Evolutionary conservation across 164 flowering plant species (phyloP), one percentile per base, ranked within the genome.

Genomic region (Vitis amurensis): DNA sequence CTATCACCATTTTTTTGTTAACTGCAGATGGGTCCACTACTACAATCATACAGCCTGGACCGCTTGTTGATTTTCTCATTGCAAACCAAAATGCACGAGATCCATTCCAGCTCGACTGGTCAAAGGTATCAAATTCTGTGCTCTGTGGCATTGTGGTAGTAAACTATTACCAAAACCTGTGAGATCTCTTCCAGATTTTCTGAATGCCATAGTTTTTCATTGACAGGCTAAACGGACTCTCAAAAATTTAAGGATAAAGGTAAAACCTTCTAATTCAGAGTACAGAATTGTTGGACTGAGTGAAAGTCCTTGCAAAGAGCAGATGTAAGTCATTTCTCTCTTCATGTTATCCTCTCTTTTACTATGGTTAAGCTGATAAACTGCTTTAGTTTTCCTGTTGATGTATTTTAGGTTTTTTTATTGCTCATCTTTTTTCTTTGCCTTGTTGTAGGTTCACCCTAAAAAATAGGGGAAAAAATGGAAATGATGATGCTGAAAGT

Each of bases 21-120:
- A 37, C 14, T 68, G 48, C 80, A 96, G 99, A 96, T 85, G 97
- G 88, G 7, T 89, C 99, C 1, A 91, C 97, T 1, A 96, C 98
- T 0, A 96, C 89, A 98, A 91, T 91, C 1, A 71, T 96, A 16
- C 84, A 80, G 68, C 97, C 98, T 55, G 99, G 99, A 10, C 94
- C 94, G 1, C 88, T 95, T 10, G 83, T 87, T 7, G 97, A 95
- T 68, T 95, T 93, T 74, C 68, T 95, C 27, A 71, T 90, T 65
- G 86, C 88, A 3, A 93, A 96, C 69, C 99, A 96, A 63, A 82
- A 81, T 79, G 97, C 78, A 2, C 84, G 70, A 48, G 83, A 89
- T 72, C 94, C 94, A 0, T 77, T 52, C 55, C 59, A 72, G 5
- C 71, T 96, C 73, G 97, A 96, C 61, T 93, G 97, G 98, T 73